Base-by-base conservation (phyloP, 2,329 filamentous ascomycete genomes). In the Botrytis cinerea region DNA sequence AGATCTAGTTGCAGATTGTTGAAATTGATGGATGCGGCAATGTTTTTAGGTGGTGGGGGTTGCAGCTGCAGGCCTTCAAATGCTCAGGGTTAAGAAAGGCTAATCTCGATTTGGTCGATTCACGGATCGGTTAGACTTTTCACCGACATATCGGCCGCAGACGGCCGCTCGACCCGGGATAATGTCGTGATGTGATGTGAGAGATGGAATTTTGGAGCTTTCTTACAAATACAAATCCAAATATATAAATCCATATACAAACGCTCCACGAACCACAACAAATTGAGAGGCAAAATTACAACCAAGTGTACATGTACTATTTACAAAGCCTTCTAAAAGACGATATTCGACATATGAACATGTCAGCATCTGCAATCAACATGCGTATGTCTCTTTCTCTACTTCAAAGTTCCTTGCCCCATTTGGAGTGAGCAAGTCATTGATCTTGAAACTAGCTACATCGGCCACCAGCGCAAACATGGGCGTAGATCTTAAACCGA, bases 301-400 rank as follows among this genome's bases (percentile, higher is more conserved):
- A 48, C 1, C 32, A 12, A 32, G 32, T 69, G 63, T 73, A 73
- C 43, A 76, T 77, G 70, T 77, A 75, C 68, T 78, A 76, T 67
- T 71, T 75, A 64, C 73, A 74, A 74, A 76, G 57, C 48, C 76
- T 76, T n/a, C 57, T 75, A 67, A 62, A 74, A 43, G 64, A 73
- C 72, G 73, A 79, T 73, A 71, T 54, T 63, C 38, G 25, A 32
- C 71, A 71, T 66, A 70, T 74, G 54, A 77, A 69, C 75, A 81
- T 80, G 79, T 76, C 77, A 59, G 77, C 79, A 22, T 74, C 74
- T 75, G 71, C 75, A 73, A 71, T 75, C 70, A 75, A 76, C 74
- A 78, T 81, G 70, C 75, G 80, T 80, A 79, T 73, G 78, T 75
- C 45, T 72, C 59, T 67, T 48, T n/a, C 32, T n/a, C 51, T 54